These are phyloP conservation scores for Pseudopyricularia cyperi DNA, from an alignment of 2,329 filamentous ascomycete species.

Conservation along the genomic window DNA sequence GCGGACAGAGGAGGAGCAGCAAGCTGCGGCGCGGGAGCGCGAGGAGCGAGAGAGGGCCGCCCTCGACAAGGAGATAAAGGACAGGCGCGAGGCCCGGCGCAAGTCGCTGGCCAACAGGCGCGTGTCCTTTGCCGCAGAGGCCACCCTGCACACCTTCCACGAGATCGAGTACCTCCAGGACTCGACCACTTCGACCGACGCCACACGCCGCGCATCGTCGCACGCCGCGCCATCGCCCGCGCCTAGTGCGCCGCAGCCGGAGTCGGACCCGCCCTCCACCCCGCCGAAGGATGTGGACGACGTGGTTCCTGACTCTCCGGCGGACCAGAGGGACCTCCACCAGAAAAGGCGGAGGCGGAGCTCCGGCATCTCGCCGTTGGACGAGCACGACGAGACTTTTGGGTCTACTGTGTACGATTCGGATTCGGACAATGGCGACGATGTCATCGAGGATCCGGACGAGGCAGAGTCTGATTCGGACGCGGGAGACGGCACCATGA, in stretches of 20 bases:
- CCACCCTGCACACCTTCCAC: constrained; percentile 93
- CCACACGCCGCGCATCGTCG: constrained; percentile 62
- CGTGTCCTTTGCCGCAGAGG: constrained; percentile 94
- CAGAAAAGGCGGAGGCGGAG: constrained; percentile 50
- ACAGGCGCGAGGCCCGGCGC: constrained; percentile 74
- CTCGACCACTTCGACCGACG: constrained; percentile 68
- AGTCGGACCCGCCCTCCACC: constrained; percentile 44
- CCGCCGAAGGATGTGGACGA: constrained; percentile 48
- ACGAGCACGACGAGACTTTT: constrained; percentile 52
- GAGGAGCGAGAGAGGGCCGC: constrained; percentile 52
- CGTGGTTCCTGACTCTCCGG: constrained; percentile 44
- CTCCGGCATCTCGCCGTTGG: constrained; percentile 52
- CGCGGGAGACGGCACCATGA: constrained; percentile 61
- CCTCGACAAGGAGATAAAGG: constrained; percentile 47
- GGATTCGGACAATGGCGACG: constrained; percentile 44
- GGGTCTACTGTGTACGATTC: constrained; percentile 72
- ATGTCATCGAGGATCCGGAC: constrained; percentile 41
- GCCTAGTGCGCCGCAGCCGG: constrained; percentile 13
- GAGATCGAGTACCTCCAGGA: constrained; percentile 83
- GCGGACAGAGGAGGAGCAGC: constrained; percentile 57
- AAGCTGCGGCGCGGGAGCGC: constrained; percentile 54
- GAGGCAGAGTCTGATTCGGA: constrained; percentile 40
- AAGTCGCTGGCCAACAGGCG: constrained; percentile 88
- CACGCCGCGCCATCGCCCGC: constrained; percentile 24
- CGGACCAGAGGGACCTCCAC: constrained; percentile 50